phyloP scores from a whole-genome alignment of 441 rosid genomes.

The Mallotus repandus region DNA sequence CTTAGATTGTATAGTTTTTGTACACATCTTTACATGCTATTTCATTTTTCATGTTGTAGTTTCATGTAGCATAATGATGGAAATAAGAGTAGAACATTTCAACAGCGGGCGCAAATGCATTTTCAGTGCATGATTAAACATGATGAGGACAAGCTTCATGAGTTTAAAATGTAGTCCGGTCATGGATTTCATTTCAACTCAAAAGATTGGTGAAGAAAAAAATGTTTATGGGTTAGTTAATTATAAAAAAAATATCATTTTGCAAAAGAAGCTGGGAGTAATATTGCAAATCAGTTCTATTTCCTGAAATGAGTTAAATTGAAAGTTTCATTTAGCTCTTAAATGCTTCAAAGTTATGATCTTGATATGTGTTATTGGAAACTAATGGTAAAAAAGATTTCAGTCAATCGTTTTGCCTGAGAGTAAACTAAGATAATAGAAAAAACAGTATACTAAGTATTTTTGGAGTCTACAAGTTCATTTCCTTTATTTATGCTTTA shows the following conservation, averaged over 20 bases:
- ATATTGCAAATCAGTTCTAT: not conserved
- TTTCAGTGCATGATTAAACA: not conserved
- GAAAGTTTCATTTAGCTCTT: not conserved
- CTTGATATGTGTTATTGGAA: not conserved
- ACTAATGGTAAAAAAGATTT: not conserved
- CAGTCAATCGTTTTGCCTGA: not conserved
- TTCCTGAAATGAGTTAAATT: not conserved
- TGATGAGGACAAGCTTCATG: not conserved
- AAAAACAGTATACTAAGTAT: not conserved
- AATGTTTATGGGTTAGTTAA: not conserved
- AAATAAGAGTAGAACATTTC: not conserved
- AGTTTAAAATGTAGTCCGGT: not conserved
- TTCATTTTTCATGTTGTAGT: not conserved
- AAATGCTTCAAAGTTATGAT: constrained; percentile 1
- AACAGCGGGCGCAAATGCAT: not conserved
- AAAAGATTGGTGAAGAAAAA: not conserved
- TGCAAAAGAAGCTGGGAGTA: not conserved
- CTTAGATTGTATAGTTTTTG: not conserved
- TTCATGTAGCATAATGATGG: not conserved
- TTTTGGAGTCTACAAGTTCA: not conserved
- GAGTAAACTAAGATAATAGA: not conserved
- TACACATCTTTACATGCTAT: not conserved
- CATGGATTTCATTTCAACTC: constrained; percentile 1
- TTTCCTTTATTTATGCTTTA: not conserved
- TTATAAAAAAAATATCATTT: not conserved